phyloP scores from a whole-genome alignment of 768 basidiomycete genomes.

The Tephrocybe sp. region DNA sequence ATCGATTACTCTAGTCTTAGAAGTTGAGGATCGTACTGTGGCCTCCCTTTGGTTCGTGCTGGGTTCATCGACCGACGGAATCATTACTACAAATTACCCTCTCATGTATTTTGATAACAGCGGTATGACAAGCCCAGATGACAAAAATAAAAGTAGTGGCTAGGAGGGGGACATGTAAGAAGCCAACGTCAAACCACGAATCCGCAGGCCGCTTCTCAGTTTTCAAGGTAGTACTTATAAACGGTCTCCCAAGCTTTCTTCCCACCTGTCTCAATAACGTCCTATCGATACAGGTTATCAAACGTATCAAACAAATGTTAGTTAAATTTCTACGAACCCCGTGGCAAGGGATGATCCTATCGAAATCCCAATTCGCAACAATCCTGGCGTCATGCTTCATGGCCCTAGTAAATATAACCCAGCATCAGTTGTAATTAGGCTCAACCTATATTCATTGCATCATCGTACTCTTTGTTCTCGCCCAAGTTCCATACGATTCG shows the following conservation, averaged over 20 bases:
- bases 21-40: no score
- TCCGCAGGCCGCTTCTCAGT: background rate
- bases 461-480: constrained; percentile 29
- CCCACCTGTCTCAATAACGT: constrained; percentile 57
- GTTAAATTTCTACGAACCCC: constrained; percentile 23
- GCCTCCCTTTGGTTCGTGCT: no score
- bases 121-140: background rate
- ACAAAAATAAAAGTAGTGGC: no score
- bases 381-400: constrained; percentile 59
- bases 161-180: background rate
- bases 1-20: no score
- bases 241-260: constrained; percentile 47
- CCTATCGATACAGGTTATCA: constrained; percentile 16
- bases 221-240: constrained; percentile 25
- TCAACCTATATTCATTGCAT: background rate
- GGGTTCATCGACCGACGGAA: no score
- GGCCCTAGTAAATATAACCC: constrained; percentile 21
- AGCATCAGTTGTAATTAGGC: background rate
- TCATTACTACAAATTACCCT: no score
- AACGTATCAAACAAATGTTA: background rate
- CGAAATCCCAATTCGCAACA: constrained; percentile 66
- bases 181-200: no score
- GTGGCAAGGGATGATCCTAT: constrained; percentile 67
- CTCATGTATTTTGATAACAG: no score
- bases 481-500: constrained; percentile 27